A percentile compares a stretch with the other conserved stretches of the same genome.
These are phyloP conservation scores for Dendrothele bispora DNA, from an alignment of 768 basidiomycete species.

Conservation along the genomic window DNA sequence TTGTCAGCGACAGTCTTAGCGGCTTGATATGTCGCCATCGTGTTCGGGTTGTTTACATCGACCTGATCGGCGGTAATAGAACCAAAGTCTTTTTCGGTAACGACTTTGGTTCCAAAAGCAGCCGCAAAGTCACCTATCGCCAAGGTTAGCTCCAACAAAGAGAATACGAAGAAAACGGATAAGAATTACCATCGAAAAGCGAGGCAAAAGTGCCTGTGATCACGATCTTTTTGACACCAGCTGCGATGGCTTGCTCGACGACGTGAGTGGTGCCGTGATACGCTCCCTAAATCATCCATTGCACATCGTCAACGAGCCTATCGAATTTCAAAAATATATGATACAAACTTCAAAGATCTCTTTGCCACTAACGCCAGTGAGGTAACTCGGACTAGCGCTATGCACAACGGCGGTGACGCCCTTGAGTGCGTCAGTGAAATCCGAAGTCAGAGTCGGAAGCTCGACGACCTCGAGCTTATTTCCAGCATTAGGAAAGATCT, in stretches of 20 bases:
- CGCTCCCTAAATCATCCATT: constrained; percentile 1
- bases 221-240: constrained; percentile 11
- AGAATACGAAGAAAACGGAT: background rate
- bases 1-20: constrained; percentile 8
- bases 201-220: constrained; percentile 8
- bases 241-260: constrained; percentile 11
- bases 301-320: background rate
- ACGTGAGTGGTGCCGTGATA: constrained; percentile 7
- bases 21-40: constrained; percentile 1
- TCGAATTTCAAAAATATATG: background rate
- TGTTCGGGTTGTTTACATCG: background rate
- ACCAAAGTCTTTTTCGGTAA: constrained; percentile 10
- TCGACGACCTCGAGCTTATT: constrained; percentile 5
- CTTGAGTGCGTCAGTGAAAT: constrained; percentile 15
- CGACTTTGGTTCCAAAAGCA: background rate
- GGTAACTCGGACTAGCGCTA: background rate
- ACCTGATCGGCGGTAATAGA: constrained; percentile 7
- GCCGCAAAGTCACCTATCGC: constrained; percentile 1
- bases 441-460: constrained; percentile 6
- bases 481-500: constrained; percentile 7
- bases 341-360: constrained; percentile 6
- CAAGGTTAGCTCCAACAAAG: background rate
- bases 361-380: background rate
- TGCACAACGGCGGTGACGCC: constrained; percentile 11
- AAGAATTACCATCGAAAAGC: constrained; percentile 5